A percentile compares a stretch with the other conserved stretches of the same genome.
phyloP scores from a whole-genome alignment of 148 eudicot genomes.

The Polygonum maritimum region DNA sequence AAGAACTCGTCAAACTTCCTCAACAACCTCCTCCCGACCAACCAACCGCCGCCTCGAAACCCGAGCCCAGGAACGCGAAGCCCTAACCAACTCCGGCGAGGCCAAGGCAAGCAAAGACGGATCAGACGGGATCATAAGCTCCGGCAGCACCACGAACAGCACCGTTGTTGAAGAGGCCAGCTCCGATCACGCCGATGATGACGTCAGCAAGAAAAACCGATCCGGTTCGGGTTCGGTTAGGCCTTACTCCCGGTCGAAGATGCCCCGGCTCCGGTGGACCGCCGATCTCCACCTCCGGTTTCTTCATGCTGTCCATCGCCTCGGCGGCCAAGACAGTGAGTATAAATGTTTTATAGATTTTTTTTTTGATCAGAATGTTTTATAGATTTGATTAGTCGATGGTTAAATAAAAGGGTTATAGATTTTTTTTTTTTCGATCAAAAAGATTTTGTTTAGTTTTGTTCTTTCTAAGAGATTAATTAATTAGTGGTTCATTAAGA shows the following conservation, averaged over 20 bases:
- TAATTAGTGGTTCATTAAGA: background rate
- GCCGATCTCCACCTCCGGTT: constrained; percentile 26
- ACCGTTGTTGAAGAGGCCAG: background rate
- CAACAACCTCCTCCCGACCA: background rate
- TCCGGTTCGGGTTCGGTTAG: constrained; percentile 10
- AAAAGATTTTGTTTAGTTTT: too few species aligned
- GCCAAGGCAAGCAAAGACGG: background rate
- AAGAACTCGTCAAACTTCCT: background rate
- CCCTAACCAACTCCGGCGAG: background rate
- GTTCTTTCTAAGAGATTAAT: background rate
- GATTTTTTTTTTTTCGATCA: too few species aligned
- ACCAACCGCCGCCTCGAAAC: background rate
- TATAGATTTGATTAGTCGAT: background rate
- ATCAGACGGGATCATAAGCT: background rate
- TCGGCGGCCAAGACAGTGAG: constrained; percentile 25
- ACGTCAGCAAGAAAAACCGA: background rate
- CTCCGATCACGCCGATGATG: background rate
- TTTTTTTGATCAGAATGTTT: background rate
- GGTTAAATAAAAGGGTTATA: too few species aligned
- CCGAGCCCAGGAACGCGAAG: background rate
- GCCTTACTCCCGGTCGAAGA: constrained; percentile 19
- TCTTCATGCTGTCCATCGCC: constrained; percentile 19
- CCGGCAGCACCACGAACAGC: constrained; percentile 5
- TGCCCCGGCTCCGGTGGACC: constrained; percentile 27
- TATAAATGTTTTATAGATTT: background rate